phyloP scores from a whole-genome alignment of 2,329 filamentous ascomycete genomes.

The Ophiostoma australiae region DNA sequence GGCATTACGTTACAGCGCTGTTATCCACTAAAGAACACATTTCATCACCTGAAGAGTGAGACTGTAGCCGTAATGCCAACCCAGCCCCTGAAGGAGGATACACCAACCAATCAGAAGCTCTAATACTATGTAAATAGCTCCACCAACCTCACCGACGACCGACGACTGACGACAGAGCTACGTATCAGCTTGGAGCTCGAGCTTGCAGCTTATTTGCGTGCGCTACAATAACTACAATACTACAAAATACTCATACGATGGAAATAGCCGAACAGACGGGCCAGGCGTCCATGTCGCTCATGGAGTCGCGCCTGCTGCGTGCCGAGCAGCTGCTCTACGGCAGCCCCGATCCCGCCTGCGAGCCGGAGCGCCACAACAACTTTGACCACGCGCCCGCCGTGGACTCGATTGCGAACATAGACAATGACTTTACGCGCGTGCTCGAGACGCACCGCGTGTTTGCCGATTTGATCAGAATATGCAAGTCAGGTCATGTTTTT shows the following conservation, averaged over 20 bases:
- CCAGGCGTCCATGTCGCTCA: constrained; percentile 50
- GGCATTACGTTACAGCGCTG: constrained; percentile 3
- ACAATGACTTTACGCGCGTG: constrained; percentile 49
- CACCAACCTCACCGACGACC: constrained; percentile 33
- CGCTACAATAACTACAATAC: neutral
- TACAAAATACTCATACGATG: neutral
- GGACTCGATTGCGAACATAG: constrained; percentile 46
- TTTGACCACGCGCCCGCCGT: constrained; percentile 39
- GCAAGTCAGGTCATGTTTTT: constrained; percentile 37
- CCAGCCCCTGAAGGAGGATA: neutral
- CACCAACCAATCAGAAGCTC: neutral
- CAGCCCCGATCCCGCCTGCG: neutral
- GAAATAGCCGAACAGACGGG: constrained; percentile 47
- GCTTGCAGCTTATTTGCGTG: neutral
- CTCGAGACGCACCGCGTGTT: constrained; percentile 52
- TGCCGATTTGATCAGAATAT: constrained; percentile 55
- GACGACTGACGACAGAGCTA: neutral
- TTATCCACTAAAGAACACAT: neutral
- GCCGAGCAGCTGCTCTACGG: constrained; percentile 57
- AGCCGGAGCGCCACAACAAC: constrained; percentile 26
- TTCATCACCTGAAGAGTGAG: neutral
- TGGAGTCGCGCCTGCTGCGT: constrained; percentile 55
- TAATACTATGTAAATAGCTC: neutral
- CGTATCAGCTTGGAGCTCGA: no score
- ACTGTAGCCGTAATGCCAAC: neutral